Evolutionary conservation across 495 filamentous ascomycete species (phyloP).

Genomic region (Neurospora sp.): DNA sequence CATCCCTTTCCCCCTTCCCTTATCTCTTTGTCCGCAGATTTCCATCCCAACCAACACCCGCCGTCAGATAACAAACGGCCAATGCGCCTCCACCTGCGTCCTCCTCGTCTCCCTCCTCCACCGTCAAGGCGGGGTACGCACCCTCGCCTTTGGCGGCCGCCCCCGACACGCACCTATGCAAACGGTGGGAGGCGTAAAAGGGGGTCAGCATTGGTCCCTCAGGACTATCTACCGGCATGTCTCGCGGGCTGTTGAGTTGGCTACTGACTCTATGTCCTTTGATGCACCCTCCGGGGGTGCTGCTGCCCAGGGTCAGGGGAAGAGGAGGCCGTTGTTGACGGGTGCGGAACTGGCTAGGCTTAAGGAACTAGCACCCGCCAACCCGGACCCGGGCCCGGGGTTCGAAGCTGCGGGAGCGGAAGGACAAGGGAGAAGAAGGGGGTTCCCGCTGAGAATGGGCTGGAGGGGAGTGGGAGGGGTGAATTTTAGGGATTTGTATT

Average conservation of each 20-base stretch:
- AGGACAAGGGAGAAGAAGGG: background rate
- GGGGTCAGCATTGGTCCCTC: background rate
- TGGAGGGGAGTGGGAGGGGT: background rate
- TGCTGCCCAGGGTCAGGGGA: too few species aligned
- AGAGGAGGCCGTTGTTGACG: background rate
- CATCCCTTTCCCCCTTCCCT: too few species aligned
- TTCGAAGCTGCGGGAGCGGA: too few species aligned
- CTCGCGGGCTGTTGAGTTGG: background rate
- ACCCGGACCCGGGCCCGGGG: too few species aligned
- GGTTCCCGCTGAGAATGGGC: background rate
- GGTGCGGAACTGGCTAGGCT: background rate
- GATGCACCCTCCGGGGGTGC: too few species aligned
- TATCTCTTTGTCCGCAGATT: too few species aligned
- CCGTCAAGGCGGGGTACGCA: background rate
- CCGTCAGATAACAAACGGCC: background rate
- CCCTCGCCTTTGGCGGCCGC: background rate
- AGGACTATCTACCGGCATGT: background rate
- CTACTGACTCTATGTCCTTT: too few species aligned
- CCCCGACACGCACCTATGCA: background rate
- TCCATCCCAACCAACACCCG: too few species aligned
- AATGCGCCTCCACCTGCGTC: slow-evolving; percentile 1
- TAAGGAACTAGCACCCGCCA: background rate
- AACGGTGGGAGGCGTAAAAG: background rate
- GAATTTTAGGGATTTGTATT: background rate
- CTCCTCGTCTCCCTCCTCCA: background rate